Percentiles rank a stretch among this genome's conserved stretches.
phyloP scores from a whole-genome alignment of 805 yeast genomes.

The Scheffersomyces coipomensis region DNA sequence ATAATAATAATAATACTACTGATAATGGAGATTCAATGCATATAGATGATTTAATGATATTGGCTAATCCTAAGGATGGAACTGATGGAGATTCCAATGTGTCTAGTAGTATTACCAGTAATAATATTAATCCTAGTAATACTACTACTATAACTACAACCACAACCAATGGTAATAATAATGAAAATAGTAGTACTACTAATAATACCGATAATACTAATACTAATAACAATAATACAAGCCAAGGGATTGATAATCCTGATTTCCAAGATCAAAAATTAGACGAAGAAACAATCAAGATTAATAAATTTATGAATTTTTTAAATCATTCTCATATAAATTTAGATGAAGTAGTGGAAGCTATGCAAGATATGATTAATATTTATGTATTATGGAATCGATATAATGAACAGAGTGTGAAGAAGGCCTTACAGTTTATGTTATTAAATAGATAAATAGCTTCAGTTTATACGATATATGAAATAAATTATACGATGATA shows the following conservation, averaged over 20 bases:
- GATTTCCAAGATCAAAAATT: slow-evolving; percentile 24
- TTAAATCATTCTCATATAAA: slow-evolving; percentile 77
- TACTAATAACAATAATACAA: slow-evolving; percentile 2
- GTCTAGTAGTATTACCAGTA: neutral
- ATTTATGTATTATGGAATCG: slow-evolving; percentile 83
- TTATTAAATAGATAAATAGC: slow-evolving; percentile 21
- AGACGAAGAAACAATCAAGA: slow-evolving; percentile 41
- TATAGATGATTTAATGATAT: slow-evolving; percentile 35
- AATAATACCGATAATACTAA: neutral
- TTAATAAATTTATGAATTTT: slow-evolving; percentile 60
- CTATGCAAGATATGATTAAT: slow-evolving; percentile 80
- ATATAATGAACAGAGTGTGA: slow-evolving; percentile 68
- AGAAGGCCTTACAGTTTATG: slow-evolving; percentile 47
- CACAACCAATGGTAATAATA: slow-evolving; percentile 2
- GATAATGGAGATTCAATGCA: slow-evolving; percentile 19
- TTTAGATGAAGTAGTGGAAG: slow-evolving; percentile 72
- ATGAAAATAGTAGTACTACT: slow-evolving; percentile 1
- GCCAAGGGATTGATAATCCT: neutral
- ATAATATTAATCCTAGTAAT: neutral
- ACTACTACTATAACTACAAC: neutral
- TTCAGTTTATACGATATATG: no score
- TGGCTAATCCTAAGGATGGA: slow-evolving; percentile 1
- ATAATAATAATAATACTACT: neutral
- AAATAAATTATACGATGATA: no score
- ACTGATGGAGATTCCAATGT: neutral